Conservation (phyloP, 345 rosid species). For the Gossypium mustelinum region DNA sequence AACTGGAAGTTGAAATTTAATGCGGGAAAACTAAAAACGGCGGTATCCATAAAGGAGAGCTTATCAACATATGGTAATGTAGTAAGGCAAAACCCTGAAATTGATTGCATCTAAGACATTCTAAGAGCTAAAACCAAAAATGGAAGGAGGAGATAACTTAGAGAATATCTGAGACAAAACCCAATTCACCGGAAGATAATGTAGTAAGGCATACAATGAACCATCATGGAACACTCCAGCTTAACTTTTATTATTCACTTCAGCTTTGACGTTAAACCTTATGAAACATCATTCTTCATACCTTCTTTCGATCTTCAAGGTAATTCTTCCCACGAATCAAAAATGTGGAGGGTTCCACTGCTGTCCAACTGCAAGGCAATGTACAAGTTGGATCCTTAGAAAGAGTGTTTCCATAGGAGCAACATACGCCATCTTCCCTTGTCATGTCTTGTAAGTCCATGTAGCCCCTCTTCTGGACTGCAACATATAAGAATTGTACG, state of each 20-base stretch:
- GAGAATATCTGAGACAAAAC: constrained; percentile 7
- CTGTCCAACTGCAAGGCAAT: constrained; percentile 73
- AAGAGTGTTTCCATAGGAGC: constrained; percentile 80
- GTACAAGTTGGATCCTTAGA: constrained; percentile 61
- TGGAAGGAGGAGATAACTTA: neutral
- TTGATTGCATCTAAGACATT: neutral
- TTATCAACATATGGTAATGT: neutral
- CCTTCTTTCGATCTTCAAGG: constrained; percentile 80
- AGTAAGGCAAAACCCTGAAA: neutral
- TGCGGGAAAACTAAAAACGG: neutral
- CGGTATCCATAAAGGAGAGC: neutral
- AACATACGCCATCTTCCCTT: constrained; percentile 51
- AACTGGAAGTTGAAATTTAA: constrained; percentile 1
- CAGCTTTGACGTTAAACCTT: constrained; percentile 6
- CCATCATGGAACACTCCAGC: neutral
- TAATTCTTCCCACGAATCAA: constrained; percentile 83
- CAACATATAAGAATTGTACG: constrained; percentile 14
- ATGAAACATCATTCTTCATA: constrained; percentile 20
- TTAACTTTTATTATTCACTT: neutral
- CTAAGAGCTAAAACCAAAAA: neutral
- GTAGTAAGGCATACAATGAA: constrained; percentile 1
- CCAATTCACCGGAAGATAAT: neutral
- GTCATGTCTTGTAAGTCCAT: constrained; percentile 69
- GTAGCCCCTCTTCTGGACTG: constrained; percentile 93
- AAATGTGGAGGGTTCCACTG: constrained; percentile 74